Evolutionary conservation across 805 yeast species (phyloP), one percentile per base, ranked within the genome.

Genomic region (Starmerella potacharoeniae): DNA sequence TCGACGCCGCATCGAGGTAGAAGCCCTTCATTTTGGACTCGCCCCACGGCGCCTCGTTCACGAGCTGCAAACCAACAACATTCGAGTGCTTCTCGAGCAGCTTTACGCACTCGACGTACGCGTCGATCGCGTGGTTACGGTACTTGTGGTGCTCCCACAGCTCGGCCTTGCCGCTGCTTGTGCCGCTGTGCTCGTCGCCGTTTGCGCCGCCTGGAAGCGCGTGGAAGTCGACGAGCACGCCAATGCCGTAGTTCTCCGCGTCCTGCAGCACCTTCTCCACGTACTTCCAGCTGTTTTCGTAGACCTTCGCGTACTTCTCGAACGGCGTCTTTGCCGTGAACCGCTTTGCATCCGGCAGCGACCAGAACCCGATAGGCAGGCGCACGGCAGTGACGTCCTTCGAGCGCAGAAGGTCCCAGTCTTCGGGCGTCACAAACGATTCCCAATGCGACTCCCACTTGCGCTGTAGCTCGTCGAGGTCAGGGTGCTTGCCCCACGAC

Each of bases 201-300:
- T 93, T 91, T 29, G 97, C 97, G 39, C 97, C 97, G 13, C 87
- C 88, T 5, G 97, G 97, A 9, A 91, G 69, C 0, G 85, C 97
- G 69, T 93, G 97, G 44, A 91, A 64, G 68, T 91, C 97, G 14
- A 91, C 77, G 53, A 91, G 64, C 0, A 91, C 81, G 11, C 88
- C 84, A 55, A 91, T 91, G 34, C 77, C 74, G 61, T 80, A 69
- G 17, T 73, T 57, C 0, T 66, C 75, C 1, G 97, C 97, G 51
- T 73, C 77, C 46, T 75, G 73, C 43, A 89, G 74, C 53, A 80
- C 73, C 39, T 71, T 63, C 66, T 79, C 80, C 58, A 83, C 74
- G 22, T 75, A 71, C 5, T 67, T 66, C 97, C 97, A 91, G 0
- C 95, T 83, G 61, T 78, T 75, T n/a, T 60, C 60, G 68, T 91